A percentile compares a stretch with the other conserved stretches of the same genome.
These are phyloP conservation scores for Mycena latifolia DNA, from an alignment of 768 basidiomycete species.

Conservation along the genomic window DNA sequence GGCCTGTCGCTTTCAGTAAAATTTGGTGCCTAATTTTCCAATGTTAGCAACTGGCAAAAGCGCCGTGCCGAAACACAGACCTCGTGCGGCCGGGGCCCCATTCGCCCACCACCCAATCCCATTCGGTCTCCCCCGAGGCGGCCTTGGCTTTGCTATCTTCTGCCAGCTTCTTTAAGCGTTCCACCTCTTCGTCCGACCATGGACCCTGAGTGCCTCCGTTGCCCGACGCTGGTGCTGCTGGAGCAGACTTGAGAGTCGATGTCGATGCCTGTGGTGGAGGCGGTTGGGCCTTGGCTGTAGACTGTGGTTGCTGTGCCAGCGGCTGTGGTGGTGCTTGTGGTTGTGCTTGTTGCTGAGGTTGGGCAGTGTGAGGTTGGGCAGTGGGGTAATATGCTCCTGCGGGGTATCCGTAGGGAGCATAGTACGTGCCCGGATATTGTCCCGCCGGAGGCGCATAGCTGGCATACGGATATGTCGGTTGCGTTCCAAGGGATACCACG, in stretches of 20 bases:
- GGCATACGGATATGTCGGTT: slow-evolving; percentile 72
- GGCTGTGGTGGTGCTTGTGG: background rate
- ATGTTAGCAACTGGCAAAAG: slow-evolving; percentile 1
- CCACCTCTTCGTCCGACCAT: slow-evolving; percentile 85
- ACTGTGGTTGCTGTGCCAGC: slow-evolving; percentile 28
- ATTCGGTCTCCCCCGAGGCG: slow-evolving; percentile 74
- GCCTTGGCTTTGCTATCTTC: slow-evolving; percentile 70
- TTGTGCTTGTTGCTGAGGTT: too few relatives aligned
- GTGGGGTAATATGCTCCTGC: slow-evolving; percentile 40
- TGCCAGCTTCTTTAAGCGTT: slow-evolving; percentile 73
- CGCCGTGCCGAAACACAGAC: slow-evolving; percentile 50
- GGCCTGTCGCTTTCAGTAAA: slow-evolving; percentile 81
- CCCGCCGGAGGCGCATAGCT: slow-evolving; percentile 31
- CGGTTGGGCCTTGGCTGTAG: slow-evolving; percentile 32
- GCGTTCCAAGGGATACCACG: slow-evolving; percentile 72
- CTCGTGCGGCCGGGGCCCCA: slow-evolving; percentile 83
- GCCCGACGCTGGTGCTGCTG: slow-evolving; percentile 44
- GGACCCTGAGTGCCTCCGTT: slow-evolving; percentile 72
- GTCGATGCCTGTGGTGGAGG: slow-evolving; percentile 41
- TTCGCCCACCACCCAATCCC: slow-evolving; percentile 82
- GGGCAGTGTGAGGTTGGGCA: background rate
- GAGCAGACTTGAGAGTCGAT: slow-evolving; percentile 36
- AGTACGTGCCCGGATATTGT: slow-evolving; percentile 28
- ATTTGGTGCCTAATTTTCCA: slow-evolving; percentile 76
- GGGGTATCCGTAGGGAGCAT: slow-evolving; percentile 29